A percentile compares a stretch with the other conserved stretches of the same genome.
Evolutionary conservation across 345 rosid species (phyloP).

Genomic region (Sonneratia caseolaris): DNA sequence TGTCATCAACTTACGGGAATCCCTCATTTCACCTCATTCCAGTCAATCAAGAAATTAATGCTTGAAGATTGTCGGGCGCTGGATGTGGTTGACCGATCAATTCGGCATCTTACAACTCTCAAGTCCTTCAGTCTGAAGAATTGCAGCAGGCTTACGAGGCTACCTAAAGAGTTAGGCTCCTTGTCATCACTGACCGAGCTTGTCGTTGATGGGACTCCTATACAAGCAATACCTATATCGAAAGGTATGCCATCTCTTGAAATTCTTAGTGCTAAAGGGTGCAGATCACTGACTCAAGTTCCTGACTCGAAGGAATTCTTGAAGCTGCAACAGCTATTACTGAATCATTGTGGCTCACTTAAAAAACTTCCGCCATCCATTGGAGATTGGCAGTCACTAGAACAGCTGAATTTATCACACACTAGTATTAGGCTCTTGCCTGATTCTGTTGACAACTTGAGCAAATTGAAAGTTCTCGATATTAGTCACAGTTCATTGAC

Average conservation of each 20-base stretch:
- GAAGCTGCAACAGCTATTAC: neutral
- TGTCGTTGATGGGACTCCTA: neutral
- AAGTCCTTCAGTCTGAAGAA: neutral
- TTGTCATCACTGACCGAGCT: neutral
- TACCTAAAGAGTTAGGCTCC: neutral
- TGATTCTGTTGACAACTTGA: neutral
- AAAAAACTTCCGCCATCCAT: neutral
- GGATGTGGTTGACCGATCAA: neutral
- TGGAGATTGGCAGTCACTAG: neutral
- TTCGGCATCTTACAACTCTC: neutral
- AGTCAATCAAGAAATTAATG: neutral
- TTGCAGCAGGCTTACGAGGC: rapidly evolving
- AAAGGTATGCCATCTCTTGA: neutral
- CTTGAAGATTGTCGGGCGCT: neutral
- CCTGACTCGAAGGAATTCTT: neutral
- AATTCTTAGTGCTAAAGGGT: neutral
- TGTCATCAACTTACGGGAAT: neutral
- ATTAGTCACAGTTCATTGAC: neutral
- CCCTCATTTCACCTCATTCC: neutral
- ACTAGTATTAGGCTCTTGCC: neutral
- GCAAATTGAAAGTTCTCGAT: conserved; percentile 6
- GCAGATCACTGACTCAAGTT: neutral
- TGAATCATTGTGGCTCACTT: neutral
- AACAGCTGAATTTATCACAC: neutral
- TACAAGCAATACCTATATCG: neutral